Base-by-base conservation (phyloP, 2,329 filamentous ascomycete genomes). In the Dryadomyces quercus-mongolicae region DNA sequence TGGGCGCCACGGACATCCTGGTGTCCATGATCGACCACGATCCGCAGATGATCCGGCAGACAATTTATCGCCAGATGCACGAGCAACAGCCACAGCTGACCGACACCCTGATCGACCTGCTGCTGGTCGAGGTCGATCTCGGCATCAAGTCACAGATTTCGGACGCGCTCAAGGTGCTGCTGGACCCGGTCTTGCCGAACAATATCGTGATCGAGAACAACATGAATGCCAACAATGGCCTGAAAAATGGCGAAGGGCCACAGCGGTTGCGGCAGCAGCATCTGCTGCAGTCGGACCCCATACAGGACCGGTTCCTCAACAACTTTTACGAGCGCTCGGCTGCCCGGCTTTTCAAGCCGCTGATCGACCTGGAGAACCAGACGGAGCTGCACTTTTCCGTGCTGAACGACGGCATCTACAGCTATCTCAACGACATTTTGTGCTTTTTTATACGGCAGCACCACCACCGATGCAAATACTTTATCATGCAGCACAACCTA, bases 1-100 rank as follows among this genome's bases (percentile, higher is more conserved):
- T 95, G 2, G 94, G 91, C 5, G 93, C 91, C 12, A 95, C 91
- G 2, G 93, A 98, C 61, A 90, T 97, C 38, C 71, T 98, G 50
- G 88, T 96, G 8, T 88, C 90, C 5, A 84, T 97, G 69, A 93
- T 98, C 62, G 93, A 98, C 63, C 91, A 97, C 65, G 93, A 98
- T 63, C 86, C 92, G 2, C 81, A 90, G 62, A 90, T 96, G 85
- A 92, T 98, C 65, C 86, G 93, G 50, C 84, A 86, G 60, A 94
- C 92, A 54, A 91, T 97, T 62, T 92, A 95, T 67, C 88, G 90
- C 58, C 89, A 95, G 60, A 85, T 96, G 58, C 85, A 86, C 60
- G 90, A 96, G 60, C 91, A 91, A 65, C 83, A 88, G 61, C 82
- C 84, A 2, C 88, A 89, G 5, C 71, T 98, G 53, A 96, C 90